Base-by-base conservation (phyloP, 202 grass and related monocot species). In the Dendrocalamus latiflorus region DNA sequence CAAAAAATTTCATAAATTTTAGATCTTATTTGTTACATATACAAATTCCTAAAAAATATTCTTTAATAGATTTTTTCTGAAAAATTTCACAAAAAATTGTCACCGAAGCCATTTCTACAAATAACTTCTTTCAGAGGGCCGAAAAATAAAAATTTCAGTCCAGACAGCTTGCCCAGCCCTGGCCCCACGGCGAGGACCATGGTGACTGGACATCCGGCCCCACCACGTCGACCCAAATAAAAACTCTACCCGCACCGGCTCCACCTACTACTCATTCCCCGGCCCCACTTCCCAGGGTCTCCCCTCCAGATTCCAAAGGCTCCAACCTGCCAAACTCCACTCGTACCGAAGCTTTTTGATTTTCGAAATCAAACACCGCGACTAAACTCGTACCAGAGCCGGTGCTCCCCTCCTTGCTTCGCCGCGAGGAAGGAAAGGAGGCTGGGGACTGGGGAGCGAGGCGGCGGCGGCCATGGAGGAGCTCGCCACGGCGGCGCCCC, bases 261-360 rank as follows among this genome's bases (percentile, higher is more conserved):
- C 85, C 74, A 89, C 75, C 74, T 17, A 88, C 58, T 69, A n/a
- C 77, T 76, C 81, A 78, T 80, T 58, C 64, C 61, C 8, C 74
- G 63, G 81, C 67, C 72, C 77, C 68, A 45, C 45, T 68, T 50
- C 76, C 48, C 49, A 42, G 34, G 20, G 49, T 33, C 63, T 17
- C 59, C 36, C 10, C 72, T 17, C 17, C 2, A 48, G 59, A 18
- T 45, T 70, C 68, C 22, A 9, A 69, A 69, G 12, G 4, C 22
- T 58, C 11, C 24, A 42, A 33, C 21, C 6, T 18, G 20, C 45
- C 56, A 67, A 55, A 6, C 76, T 54, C 45, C 75, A 18, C 36
- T n/a, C 68, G 24, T 62, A 75, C 39, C 69, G 51, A 84, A 80
- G 53, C 75, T 58, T 74, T 88, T 89, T 89, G 75, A 84, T 24